Evolutionary conservation across 2,329 filamentous ascomycete genomes (phyloP), one percentile per base, ranked within the genome.

Genomic region (Ilyonectria mors-panacis): DNA sequence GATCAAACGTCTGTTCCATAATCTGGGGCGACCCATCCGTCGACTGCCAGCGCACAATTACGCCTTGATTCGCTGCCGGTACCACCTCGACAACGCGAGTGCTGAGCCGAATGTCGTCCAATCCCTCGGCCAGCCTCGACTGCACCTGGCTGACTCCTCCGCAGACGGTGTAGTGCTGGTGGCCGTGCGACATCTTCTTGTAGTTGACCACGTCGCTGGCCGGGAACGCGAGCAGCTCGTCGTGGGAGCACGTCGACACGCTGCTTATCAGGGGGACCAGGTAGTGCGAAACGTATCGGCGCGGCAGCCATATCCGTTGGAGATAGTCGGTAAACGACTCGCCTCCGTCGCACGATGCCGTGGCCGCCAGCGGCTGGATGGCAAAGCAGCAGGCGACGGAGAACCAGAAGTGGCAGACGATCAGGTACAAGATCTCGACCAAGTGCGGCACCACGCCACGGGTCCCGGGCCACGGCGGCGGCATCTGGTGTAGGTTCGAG

Each of bases 221-320:
- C 0, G 87, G 87, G 28, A 87, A 89, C 0, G 77, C 75, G 1
- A 88, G 77, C 2, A 89, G 75, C 33, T 83, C 81, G 2, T 80
- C 77, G 60, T 89, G 87, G 0, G 86, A 81, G 70, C 87, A 89
- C 1, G 87, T 89, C 4, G 84, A 83, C 7, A 89, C 85, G 65
- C 83, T 83, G 56, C 86, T 85, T 44, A 90, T 81, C 6, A 89
- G 78, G 0, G 88, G 88, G 0, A 89, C 77, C 8, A 90, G 73
- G 70, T 89, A 89, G 37, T 83, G 81, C 3, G 78, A 76, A 4
- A 80, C 72, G 62, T 87, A 89, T 30, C 82, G 81, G 6, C 75
- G 77, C 0, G 88, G 87, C 1, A 88, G 74, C 56, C 80, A 77
- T 5, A 86, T 86, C n/a, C 88, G 80, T n/a, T 75, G 62, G 6